phyloP scores from a whole-genome alignment of 257 asterid species.

The Craterostigma plantagineum region DNA sequence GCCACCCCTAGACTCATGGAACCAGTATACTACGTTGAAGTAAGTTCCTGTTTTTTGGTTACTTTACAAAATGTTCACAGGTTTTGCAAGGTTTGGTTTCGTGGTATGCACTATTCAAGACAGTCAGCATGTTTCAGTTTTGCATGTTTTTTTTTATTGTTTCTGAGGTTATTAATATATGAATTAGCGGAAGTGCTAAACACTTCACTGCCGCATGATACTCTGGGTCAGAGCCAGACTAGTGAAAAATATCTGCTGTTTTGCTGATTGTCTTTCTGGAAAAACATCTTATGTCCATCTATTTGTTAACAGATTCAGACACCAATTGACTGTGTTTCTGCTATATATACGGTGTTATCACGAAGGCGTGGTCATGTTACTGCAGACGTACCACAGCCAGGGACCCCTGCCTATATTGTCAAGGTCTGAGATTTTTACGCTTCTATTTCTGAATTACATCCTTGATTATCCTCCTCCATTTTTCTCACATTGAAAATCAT shows the following conservation, averaged over 20 bases:
- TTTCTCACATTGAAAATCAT: background rate
- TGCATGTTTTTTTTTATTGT: no score
- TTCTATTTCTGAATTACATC: background rate
- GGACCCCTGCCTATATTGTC: slow-evolving; percentile 90
- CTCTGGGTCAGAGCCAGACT: no score
- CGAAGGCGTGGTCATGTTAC: slow-evolving; percentile 98
- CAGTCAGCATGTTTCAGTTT: no score
- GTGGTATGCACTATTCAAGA: no score
- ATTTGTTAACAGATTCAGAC: slow-evolving; percentile 66
- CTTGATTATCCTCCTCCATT: background rate
- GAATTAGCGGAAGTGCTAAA: no score
- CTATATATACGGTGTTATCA: slow-evolving; percentile 75
- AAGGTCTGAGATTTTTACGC: slow-evolving; percentile 32
- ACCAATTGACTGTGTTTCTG: slow-evolving; percentile 93
- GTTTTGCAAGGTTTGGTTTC: background rate
- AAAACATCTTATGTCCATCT: background rate
- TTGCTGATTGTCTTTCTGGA: no score
- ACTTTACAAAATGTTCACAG: background rate
- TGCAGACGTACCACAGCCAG: slow-evolving; percentile 94
- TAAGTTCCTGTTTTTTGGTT: slow-evolving; percentile 10
- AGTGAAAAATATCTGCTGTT: no score
- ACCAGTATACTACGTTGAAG: slow-evolving; percentile 92
- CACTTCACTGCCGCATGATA: no score
- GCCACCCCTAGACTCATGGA: slow-evolving; percentile 96
- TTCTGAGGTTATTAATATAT: no score